Evolutionary conservation across 2,329 filamentous ascomycete species (phyloP).

Genomic region (Pseudovirgaria hyperparasitica): DNA sequence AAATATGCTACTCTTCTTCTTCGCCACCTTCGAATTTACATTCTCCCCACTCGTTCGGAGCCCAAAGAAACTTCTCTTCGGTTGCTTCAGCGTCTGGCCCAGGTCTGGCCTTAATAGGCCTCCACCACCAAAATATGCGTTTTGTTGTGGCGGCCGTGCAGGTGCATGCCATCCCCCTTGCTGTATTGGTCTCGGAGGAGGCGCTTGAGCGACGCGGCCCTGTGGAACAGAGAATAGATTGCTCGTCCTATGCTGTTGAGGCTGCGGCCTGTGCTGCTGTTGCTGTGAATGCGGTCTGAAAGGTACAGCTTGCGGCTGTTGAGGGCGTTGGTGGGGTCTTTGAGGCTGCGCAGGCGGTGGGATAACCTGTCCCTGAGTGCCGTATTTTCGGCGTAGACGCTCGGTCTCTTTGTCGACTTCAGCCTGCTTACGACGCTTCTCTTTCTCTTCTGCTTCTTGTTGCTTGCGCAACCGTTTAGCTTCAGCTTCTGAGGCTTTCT

Average conservation of each 20-base stretch:
- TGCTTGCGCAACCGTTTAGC: conserved; percentile 47
- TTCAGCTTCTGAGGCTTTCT: conserved; percentile 20
- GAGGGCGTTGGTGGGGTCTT: conserved; percentile 7
- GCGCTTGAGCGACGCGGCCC: conserved; percentile 7
- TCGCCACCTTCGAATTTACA: conserved; percentile 17
- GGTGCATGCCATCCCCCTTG: conserved; percentile 6
- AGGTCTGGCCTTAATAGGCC: conserved; percentile 13
- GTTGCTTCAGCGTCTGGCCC: conserved; percentile 16
- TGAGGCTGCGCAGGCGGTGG: conserved; percentile 9
- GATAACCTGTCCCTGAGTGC: conserved; percentile 28
- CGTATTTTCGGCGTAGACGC: conserved; percentile 56
- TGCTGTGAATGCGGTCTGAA: conserved; percentile 1
- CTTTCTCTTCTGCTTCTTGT: conserved; percentile 53
- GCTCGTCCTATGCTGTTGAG: background rate
- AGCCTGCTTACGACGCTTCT: conserved; percentile 39
- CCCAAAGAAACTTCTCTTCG: conserved; percentile 24
- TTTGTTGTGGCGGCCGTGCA: conserved; percentile 10
- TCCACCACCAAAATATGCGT: conserved; percentile 21
- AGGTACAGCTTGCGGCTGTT: conserved; percentile 1
- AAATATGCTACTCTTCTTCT: conserved; percentile 33
- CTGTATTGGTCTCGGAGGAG: conserved; percentile 8
- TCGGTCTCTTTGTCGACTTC: conserved; percentile 62
- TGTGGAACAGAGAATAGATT: conserved; percentile 4
- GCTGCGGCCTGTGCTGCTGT: conserved; percentile 1
- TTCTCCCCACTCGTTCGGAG: conserved; percentile 19